Evolutionary conservation across 345 rosid genomes (phyloP).

Genomic region (Odontarrhena argentea): DNA sequence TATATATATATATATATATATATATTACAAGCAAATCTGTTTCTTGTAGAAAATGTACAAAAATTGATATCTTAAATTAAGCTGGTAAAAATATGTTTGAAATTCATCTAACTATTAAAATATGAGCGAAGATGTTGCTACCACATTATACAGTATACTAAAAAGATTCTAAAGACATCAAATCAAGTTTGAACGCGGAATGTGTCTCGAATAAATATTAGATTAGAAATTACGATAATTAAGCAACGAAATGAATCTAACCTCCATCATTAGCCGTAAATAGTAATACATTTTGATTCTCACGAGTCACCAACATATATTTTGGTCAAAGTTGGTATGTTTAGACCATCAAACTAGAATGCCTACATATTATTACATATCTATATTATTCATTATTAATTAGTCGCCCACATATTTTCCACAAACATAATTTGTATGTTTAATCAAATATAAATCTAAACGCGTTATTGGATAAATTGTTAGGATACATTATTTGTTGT

Average conservation of each 20-base stretch:
- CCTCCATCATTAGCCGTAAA: slow-evolving; percentile 24
- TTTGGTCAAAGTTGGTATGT: slow-evolving; percentile 25
- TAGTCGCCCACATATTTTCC: slow-evolving; percentile 23
- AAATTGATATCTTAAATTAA: too few relatives aligned
- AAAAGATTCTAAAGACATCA: not conserved
- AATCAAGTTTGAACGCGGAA: not conserved
- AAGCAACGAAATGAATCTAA: slow-evolving; percentile 18
- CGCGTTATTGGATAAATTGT: slow-evolving; percentile 16
- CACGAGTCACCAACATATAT: not conserved
- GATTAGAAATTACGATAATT: not conserved
- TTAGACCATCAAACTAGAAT: slow-evolving; percentile 33
- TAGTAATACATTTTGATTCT: slow-evolving; percentile 1
- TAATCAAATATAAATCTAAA: slow-evolving; percentile 13
- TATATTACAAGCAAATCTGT: too few relatives aligned
- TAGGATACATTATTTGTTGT: not conserved
- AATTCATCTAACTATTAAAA: too few relatives aligned
- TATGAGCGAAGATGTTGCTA: too few relatives aligned
- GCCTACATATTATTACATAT: not conserved
- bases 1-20: too few relatives aligned
- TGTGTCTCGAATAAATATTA: not conserved
- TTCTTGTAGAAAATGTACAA: too few relatives aligned
- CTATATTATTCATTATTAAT: not conserved
- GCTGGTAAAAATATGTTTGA: too few relatives aligned
- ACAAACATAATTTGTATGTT: not conserved
- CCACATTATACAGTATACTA: too few relatives aligned